Conservation (phyloP, 1,139 yeast genomes). For the Williopsis jadinii region DNA sequence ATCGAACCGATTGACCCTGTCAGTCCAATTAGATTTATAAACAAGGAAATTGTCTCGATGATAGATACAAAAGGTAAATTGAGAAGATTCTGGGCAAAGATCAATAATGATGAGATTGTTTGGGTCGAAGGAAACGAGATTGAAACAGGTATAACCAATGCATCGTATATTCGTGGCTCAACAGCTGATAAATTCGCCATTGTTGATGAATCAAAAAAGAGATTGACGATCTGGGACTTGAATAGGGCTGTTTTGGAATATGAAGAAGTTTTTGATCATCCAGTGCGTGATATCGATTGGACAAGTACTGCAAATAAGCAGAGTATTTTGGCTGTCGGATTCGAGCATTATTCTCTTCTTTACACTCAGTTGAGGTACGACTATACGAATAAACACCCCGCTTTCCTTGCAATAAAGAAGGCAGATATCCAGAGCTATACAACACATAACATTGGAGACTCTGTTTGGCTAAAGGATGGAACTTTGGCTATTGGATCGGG, state of each 20-base stretch:
- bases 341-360: constrained; percentile 50
- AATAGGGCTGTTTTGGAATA: constrained; percentile 64
- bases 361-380: constrained; percentile 84
- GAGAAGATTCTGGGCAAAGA: constrained; percentile 40
- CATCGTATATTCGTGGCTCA: constrained; percentile 61
- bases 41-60: constrained; percentile 46
- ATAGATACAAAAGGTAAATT: constrained; percentile 51
- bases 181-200: constrained; percentile 71
- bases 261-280: constrained; percentile 31
- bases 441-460: constrained; percentile 78
- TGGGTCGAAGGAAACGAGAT: constrained; percentile 50
- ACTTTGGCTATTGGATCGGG: constrained; percentile 81
- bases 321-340: constrained; percentile 77
- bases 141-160: constrained; percentile 47
- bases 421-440: constrained; percentile 69
- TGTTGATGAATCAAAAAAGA: constrained; percentile 43
- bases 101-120: constrained; percentile 23
- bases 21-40: constrained; percentile 36
- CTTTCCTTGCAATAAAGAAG: constrained; percentile 69
- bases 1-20: constrained; percentile 66
- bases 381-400: constrained; percentile 72
- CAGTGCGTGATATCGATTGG: constrained; percentile 48
- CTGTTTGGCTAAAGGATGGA: constrained; percentile 78
- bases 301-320: constrained; percentile 63
- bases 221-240: constrained; percentile 72